Conservation (phyloP, 2,329 filamentous ascomycete species). For the Cladorrhinum sp. region DNA sequence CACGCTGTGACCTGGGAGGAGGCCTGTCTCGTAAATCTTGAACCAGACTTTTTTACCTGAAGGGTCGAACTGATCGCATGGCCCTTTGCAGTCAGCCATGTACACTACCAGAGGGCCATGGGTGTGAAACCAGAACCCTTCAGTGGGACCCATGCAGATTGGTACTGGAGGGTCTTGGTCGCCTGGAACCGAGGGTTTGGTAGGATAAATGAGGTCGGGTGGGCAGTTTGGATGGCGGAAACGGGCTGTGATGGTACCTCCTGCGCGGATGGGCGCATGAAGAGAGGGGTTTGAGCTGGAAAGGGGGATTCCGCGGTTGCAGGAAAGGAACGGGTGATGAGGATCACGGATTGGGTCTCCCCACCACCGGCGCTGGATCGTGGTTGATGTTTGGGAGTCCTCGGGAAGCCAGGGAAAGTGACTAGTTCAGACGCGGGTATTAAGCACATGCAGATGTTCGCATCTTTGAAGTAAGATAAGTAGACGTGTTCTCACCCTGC, state of each 20-base stretch:
- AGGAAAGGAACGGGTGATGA: slow-evolving; percentile 7
- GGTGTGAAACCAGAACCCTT: slow-evolving; percentile 6
- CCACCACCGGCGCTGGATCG: slow-evolving; percentile 12
- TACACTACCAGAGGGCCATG: slow-evolving; percentile 35
- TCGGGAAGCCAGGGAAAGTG: neutral
- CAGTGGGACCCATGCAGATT: neutral
- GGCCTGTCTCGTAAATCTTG: neutral
- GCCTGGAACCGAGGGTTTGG: neutral
- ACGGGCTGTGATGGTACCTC: slow-evolving; percentile 2
- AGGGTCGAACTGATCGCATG: slow-evolving; percentile 24
- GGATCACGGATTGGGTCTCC: slow-evolving; percentile 6
- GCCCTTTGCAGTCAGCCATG: slow-evolving; percentile 34
- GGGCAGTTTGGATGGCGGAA: slow-evolving; percentile 6
- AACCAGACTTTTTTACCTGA: neutral
- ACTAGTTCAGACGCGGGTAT: too few species aligned
- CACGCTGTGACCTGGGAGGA: neutral
- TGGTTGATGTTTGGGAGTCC: neutral
- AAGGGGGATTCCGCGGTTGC: slow-evolving; percentile 12
- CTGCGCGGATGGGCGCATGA: slow-evolving; percentile 4
- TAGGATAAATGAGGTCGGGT: neutral
- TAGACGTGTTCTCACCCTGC: neutral
- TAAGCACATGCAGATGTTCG: neutral
- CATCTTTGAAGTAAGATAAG: neutral
- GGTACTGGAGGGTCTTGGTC: neutral
- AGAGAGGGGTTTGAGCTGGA: neutral